phyloP scores from a whole-genome alignment of 202 grass and related monocot genomes.

The Dendrocalamus latiflorus region DNA sequence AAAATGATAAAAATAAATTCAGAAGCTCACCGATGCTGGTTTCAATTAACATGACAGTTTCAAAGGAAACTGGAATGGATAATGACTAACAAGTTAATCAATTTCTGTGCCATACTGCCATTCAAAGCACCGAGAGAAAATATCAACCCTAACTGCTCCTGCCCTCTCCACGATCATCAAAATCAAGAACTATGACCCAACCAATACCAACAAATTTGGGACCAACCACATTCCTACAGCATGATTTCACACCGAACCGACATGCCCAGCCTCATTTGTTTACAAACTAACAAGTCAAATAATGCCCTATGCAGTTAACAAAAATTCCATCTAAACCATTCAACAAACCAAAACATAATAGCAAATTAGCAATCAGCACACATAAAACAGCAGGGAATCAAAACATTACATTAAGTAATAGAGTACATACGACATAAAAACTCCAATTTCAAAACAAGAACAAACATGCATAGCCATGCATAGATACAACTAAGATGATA shows the following conservation, averaged over 20 bases:
- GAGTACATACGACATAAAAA: not conserved
- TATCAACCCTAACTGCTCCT: not conserved
- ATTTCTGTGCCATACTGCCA: too few species aligned
- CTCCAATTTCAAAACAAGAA: not conserved
- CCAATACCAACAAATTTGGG: not conserved
- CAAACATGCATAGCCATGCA: not conserved
- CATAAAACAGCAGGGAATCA: not conserved
- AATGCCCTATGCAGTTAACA: not conserved
- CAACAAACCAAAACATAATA: not conserved
- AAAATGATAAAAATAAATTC: not conserved
- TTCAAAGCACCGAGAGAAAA: too few species aligned
- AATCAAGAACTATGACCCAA: not conserved
- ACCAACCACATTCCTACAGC: not conserved
- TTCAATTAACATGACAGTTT: not conserved
- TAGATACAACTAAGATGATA: not conserved
- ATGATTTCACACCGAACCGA: not conserved
- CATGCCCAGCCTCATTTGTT: not conserved
- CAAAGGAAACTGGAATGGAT: too few species aligned
- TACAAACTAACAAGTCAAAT: not conserved
- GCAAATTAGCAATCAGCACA: not conserved
- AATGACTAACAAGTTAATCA: too few species aligned
- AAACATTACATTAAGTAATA: not conserved
- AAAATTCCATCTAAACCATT: not conserved
- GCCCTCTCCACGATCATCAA: not conserved
- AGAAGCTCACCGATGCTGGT: not conserved